A percentile compares a stretch with the other conserved stretches of the same genome.
Evolutionary conservation across 2,329 filamentous ascomycete genomes (phyloP).

Genomic region (Furcasterigmium furcatum): DNA sequence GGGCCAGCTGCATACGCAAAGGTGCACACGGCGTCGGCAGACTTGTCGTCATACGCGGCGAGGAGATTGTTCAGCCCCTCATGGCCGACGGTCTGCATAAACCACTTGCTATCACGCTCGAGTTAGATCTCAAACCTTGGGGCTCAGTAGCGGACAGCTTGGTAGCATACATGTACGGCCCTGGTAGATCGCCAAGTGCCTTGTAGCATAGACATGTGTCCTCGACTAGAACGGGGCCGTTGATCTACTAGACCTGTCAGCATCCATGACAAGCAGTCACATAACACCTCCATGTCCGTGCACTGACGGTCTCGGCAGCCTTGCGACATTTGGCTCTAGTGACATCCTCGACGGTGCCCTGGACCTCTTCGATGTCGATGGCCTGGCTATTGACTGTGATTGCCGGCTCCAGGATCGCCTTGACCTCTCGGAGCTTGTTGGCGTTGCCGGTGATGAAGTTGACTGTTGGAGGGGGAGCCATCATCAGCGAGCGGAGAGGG

Average conservation of each 20-base stretch:
- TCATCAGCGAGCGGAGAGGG: slow-evolving; percentile 23
- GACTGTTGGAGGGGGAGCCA: slow-evolving; percentile 45
- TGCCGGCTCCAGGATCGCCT: slow-evolving; percentile 74
- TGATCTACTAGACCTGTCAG: slow-evolving; percentile 48
- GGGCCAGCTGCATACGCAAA: slow-evolving; percentile 90
- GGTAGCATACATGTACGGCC: slow-evolving; percentile 78
- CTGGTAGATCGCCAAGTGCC: slow-evolving; percentile 85
- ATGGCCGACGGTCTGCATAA: slow-evolving; percentile 79
- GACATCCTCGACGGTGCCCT: slow-evolving; percentile 90
- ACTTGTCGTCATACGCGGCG: slow-evolving; percentile 84
- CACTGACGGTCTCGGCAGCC: slow-evolving; percentile 68
- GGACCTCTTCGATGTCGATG: slow-evolving; percentile 83
- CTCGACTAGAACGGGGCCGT: slow-evolving; percentile 89
- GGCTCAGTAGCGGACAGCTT: background rate
- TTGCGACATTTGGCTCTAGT: slow-evolving; percentile 81
- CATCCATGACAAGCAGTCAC: background rate
- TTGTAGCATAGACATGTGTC: slow-evolving; percentile 94
- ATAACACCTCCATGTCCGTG: background rate
- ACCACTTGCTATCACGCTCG: slow-evolving; percentile 82
- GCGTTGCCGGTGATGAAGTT: slow-evolving; percentile 97
- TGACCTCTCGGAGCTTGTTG: slow-evolving; percentile 89
- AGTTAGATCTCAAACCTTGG: background rate
- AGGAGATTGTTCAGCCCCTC: slow-evolving; percentile 87
- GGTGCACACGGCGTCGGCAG: slow-evolving; percentile 89
- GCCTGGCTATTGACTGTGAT: slow-evolving; percentile 72